Base-by-base conservation (phyloP, 495 filamentous ascomycete species). In the Daldinia caldariorum region DNA sequence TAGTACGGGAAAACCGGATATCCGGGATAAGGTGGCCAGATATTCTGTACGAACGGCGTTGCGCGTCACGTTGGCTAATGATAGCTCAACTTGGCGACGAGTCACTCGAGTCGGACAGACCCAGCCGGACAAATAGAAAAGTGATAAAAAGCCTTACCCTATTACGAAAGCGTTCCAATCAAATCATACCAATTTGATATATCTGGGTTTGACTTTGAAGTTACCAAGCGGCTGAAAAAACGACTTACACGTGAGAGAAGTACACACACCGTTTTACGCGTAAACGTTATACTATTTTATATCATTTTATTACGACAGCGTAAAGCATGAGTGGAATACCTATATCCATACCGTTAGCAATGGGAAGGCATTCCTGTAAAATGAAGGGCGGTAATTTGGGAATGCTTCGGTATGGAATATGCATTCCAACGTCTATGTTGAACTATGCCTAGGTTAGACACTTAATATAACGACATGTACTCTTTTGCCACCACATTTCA, bases 1-100 rank as follows among this genome's bases (percentile, higher is more conserved):
- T 38, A 38, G 37, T 68, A 72, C 31, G 58, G 20, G 60, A 65
- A 22, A 13, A 41, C 60, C 69, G 63, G 58, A 35, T 32, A 61
- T 59, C 37, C 37, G 38, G 37, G 38, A 31, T 31, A 13, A 59
- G n/a, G 22, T 22, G 22, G 56, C 18, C 37, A 39, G 22, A 43
- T 20, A 26, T 38, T 38, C 26, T 43, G 4, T 45, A n/a, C 26
- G 22, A 18, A 20, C 14, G 4, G n/a, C 18, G 34, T 61, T 62
- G 50, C 31, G 31, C 41, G 35, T 29, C 32, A 47, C 43, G 6
- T 47, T 47, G 20, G 43, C 22, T 60, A 37, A 45, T 38, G 43
- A 51, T 13, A 66, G 32, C 62, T 54, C 65, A 39, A 58, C 55
- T 39, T 38, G 55, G 55, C 18, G 26, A 41, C 18, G 4, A 58